Conservation (phyloP, 2,329 filamentous ascomycete species). For the Botrytis fabae region DNA sequence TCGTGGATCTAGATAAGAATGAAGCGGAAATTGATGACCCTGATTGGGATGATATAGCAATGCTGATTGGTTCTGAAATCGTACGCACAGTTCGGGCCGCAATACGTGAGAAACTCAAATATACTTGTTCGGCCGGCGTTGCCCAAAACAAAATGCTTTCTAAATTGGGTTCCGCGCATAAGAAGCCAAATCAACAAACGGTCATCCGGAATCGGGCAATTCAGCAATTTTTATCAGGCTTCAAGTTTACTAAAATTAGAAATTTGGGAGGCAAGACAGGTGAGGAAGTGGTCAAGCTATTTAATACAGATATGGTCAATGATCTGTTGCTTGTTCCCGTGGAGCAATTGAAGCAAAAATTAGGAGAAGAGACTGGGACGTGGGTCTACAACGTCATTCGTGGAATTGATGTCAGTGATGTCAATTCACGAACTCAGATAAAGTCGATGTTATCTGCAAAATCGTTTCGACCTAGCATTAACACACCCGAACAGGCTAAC, state of each 20-base stretch:
- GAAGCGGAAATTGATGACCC: slow-evolving; percentile 77
- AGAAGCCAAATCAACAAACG: slow-evolving; percentile 93
- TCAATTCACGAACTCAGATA: slow-evolving; percentile 88
- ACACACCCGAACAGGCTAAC: slow-evolving; percentile 71
- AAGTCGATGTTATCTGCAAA: slow-evolving; percentile 98
- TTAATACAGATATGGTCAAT: slow-evolving; percentile 75
- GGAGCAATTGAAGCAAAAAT: slow-evolving; percentile 72
- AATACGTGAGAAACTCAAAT: slow-evolving; percentile 70
- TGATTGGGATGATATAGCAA: slow-evolving; percentile 94
- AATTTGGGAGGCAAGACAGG: slow-evolving; percentile 95
- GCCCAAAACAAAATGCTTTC: slow-evolving; percentile 93
- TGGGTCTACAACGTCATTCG: slow-evolving; percentile 87
- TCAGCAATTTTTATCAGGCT: slow-evolving; percentile 72
- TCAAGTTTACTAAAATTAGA: slow-evolving; percentile 93
- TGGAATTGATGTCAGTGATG: slow-evolving; percentile 82
- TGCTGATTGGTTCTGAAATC: slow-evolving; percentile 86
- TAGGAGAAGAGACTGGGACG: slow-evolving; percentile 80
- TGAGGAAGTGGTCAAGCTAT: slow-evolving; percentile 77
- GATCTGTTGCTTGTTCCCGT: slow-evolving; percentile 72
- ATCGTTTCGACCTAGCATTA: slow-evolving; percentile 85
- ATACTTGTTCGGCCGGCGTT: slow-evolving; percentile 90
- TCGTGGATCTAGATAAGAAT: slow-evolving; percentile 72
- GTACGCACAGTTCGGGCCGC: slow-evolving; percentile 71
- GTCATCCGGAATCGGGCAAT: slow-evolving; percentile 86
- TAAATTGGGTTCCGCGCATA: slow-evolving; percentile 86